Evolutionary conservation across 1,284 basidiomycete genomes (phyloP).

Genomic region (Pseudozyma sp.): DNA sequence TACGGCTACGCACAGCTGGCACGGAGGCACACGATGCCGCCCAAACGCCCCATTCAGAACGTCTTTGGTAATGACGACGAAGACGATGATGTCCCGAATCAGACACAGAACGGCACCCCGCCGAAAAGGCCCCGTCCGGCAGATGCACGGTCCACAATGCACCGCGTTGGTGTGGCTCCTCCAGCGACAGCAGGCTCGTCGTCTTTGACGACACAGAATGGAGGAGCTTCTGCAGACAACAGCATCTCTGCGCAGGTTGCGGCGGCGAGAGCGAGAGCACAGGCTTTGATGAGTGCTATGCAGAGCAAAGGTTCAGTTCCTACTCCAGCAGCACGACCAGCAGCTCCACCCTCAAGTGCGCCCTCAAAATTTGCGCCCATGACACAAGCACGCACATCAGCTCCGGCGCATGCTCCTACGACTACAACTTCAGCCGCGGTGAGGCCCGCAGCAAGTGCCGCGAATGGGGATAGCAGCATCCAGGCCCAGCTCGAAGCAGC

Average conservation of each 20-base stretch:
- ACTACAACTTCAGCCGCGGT: not conserved
- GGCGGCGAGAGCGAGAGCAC: constrained; percentile 50
- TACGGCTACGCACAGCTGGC: not conserved
- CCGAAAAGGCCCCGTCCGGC: constrained; percentile 35
- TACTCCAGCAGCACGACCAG: not conserved
- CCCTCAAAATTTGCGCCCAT: constrained; percentile 9
- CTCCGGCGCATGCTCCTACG: not conserved
- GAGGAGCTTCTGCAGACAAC: constrained; percentile 1
- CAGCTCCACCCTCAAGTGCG: not conserved
- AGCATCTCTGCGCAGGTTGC: constrained; percentile 55
- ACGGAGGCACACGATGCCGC: constrained; percentile 23
- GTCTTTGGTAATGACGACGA: constrained; percentile 49
- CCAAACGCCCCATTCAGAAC: constrained; percentile 46
- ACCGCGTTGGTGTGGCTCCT: constrained; percentile 17
- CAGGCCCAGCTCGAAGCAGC: constrained; percentile 59
- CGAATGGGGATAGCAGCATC: constrained; percentile 20
- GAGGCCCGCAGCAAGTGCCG: not conserved
- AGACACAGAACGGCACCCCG: constrained; percentile 25
- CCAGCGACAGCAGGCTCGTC: constrained; percentile 1
- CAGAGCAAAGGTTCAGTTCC: constrained; percentile 19
- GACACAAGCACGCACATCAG: not conserved
- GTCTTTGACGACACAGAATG: constrained; percentile 8
- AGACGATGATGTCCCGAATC: not conserved
- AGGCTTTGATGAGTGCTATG: constrained; percentile 45
- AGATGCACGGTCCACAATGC: constrained; percentile 4